Percentiles rank a stretch among this genome's conserved stretches.
Conservation (phyloP, 805 yeast genomes). For the Spathaspora sp. region DNA sequence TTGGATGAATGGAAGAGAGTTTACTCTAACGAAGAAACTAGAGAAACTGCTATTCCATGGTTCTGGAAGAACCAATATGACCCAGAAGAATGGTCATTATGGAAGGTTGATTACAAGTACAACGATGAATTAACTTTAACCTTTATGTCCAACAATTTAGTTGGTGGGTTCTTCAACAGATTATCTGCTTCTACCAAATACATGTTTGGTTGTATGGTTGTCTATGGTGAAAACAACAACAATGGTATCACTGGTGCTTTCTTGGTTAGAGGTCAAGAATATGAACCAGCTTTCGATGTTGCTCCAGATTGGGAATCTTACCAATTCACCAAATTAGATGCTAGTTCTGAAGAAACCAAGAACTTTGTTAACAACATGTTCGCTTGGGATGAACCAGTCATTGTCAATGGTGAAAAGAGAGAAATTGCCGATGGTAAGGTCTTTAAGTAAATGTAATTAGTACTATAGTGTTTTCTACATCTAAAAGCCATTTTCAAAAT, state of each 20-base stretch:
- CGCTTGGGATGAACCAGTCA: constrained; percentile 60
- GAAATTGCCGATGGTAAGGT: constrained; percentile 96
- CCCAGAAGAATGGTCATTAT: constrained; percentile 86
- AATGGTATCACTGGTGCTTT: constrained; percentile 93
- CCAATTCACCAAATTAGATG: constrained; percentile 74
- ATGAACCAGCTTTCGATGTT: constrained; percentile 84
- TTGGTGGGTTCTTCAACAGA: constrained; percentile 97
- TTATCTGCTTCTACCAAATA: constrained; percentile 82
- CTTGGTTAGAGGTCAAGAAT: constrained; percentile 89
- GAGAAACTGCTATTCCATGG: constrained; percentile 89
- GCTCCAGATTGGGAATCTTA: constrained; percentile 99
- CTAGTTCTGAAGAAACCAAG: constrained; percentile 69
- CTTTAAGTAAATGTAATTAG: constrained; percentile 58
- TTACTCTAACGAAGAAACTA: constrained; percentile 94
- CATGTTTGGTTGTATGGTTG: constrained; percentile 87
- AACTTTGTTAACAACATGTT: constrained; percentile 53
- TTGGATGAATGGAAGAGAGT: constrained; percentile 91
- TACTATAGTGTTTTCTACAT: not conserved
- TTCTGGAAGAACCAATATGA: constrained; percentile 89
- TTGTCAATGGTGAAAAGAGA: constrained; percentile 67
- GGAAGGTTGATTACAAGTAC: constrained; percentile 93
- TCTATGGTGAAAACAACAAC: constrained; percentile 95
- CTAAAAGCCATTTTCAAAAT: not conserved
- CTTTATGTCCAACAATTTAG: constrained; percentile 94
- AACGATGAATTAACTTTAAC: constrained; percentile 93